A percentile compares a stretch with the other conserved stretches of the same genome.
These are phyloP conservation scores for Linnemannia elongata DNA, from an alignment of 192 early-diverging fungal species.

Conservation along the genomic window DNA sequence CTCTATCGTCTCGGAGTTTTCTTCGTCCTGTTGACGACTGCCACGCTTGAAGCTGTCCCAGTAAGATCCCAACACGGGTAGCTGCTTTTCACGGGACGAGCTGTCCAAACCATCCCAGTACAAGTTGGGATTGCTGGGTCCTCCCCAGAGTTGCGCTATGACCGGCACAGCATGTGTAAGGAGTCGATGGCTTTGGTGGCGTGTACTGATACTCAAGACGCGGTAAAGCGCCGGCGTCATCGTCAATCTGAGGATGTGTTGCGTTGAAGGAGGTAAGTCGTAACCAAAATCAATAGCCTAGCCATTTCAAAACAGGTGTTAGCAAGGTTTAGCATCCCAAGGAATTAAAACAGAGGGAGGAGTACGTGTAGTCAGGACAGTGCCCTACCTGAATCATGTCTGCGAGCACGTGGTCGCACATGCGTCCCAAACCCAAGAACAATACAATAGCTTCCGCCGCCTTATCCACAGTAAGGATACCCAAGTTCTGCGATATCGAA, in stretches of 20 bases:
- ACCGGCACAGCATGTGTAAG: conserved; percentile 17
- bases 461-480: background rate
- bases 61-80: conserved; percentile 6
- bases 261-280: background rate
- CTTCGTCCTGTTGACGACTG: background rate
- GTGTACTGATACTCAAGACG: conserved; percentile 31
- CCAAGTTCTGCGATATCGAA: too few species aligned
- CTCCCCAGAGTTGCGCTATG: conserved; percentile 15
- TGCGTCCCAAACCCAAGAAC: conserved; percentile 18
- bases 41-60: conserved; percentile 14
- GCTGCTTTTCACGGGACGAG: background rate
- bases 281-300: background rate
- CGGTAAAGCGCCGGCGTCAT: conserved; percentile 29
- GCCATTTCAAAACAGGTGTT: background rate
- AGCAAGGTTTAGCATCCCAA: too few species aligned
- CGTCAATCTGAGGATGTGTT: background rate
- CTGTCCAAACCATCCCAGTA: conserved; percentile 16
- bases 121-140: background rate
- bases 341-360: too few species aligned
- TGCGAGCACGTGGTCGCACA: conserved; percentile 21
- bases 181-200: conserved; percentile 23
- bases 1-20: too few species aligned
- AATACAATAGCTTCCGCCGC: conserved; percentile 6
- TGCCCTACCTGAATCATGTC: conserved; percentile 23
- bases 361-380: background rate